Percentiles rank a stretch among this genome's conserved stretches.
Conservation (phyloP, 208 protist species). For the Lotmaria passim region DNA sequence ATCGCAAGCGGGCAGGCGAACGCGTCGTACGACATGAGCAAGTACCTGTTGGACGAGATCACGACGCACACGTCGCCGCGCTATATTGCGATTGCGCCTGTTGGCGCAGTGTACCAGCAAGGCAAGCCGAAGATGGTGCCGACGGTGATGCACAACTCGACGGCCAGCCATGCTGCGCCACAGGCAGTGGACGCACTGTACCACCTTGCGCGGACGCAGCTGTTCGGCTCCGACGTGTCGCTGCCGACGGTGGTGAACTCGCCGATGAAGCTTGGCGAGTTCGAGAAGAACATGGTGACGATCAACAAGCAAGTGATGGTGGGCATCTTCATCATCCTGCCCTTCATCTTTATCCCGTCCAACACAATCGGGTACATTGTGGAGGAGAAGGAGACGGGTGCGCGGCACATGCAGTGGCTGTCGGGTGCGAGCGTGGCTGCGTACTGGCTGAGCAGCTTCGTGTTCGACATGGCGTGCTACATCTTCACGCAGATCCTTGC, state of each 20-base stretch:
- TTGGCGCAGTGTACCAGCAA: constrained; percentile 31
- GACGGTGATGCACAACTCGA: constrained; percentile 70
- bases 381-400: constrained; percentile 71
- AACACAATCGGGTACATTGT: constrained; percentile 84
- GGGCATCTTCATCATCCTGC: constrained; percentile 80
- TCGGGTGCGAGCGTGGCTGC: constrained; percentile 67
- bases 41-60: constrained; percentile 33
- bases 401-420: constrained; percentile 85
- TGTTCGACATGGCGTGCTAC: constrained; percentile 77
- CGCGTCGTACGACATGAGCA: constrained; percentile 44
- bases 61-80: constrained; percentile 41
- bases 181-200: constrained; percentile 64
- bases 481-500: constrained; percentile 61
- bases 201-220: constrained; percentile 53
- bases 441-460: constrained; percentile 83
- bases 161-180: constrained; percentile 53
- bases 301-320: constrained; percentile 66
- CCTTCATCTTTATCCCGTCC: constrained; percentile 84
- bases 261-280: constrained; percentile 67
- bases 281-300: constrained; percentile 56
- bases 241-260: constrained; percentile 53
- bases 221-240: constrained; percentile 41
- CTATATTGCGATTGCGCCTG: constrained; percentile 56
- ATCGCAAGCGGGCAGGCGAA: constrained; percentile 25
- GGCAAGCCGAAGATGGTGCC: constrained; percentile 29